A percentile compares a stretch with the other conserved stretches of the same genome.
Conservation (phyloP, 1,139 yeast species). For the Pichia sp. region DNA sequence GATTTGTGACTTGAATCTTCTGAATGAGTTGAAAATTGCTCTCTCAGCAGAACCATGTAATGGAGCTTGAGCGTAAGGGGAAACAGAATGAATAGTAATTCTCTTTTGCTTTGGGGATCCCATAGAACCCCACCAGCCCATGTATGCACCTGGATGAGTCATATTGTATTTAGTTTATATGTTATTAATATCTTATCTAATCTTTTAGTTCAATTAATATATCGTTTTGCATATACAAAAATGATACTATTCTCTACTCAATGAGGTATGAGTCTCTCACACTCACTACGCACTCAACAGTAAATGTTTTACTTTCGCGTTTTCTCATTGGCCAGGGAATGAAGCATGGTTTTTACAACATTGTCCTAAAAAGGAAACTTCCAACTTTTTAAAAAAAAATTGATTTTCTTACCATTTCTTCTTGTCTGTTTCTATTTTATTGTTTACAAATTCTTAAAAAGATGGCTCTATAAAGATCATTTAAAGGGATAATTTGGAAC, state of each 20-base stretch:
- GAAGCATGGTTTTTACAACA: too few species aligned
- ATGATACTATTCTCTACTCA: too few species aligned
- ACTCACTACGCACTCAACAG: too few species aligned
- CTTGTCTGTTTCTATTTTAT: conserved; percentile 9
- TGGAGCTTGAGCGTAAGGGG: conserved; percentile 92
- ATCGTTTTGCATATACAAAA: too few species aligned
- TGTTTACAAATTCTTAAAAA: conserved; percentile 8
- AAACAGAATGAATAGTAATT: conserved; percentile 77
- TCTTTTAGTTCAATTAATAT: too few species aligned
- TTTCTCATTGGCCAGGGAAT: too few species aligned
- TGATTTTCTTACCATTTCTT: too few species aligned
- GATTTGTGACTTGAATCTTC: conserved; percentile 87
- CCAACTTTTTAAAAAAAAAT: too few species aligned
- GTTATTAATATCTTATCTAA: neutral
- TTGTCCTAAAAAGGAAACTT: too few species aligned
- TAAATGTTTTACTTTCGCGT: too few species aligned
- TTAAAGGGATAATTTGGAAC: conserved; percentile 54
- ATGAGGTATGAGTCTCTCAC: too few species aligned
- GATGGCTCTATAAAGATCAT: neutral
- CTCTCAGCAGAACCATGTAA: conserved; percentile 79
- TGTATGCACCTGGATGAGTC: conserved; percentile 65
- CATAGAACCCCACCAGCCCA: conserved; percentile 97
- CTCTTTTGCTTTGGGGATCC: conserved; percentile 81
- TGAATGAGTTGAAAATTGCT: conserved; percentile 87
- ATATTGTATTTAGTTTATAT: conserved; percentile 4